These are phyloP conservation scores for Phialophora macrospora DNA, from an alignment of 2,329 filamentous ascomycete species.

Conservation along the genomic window DNA sequence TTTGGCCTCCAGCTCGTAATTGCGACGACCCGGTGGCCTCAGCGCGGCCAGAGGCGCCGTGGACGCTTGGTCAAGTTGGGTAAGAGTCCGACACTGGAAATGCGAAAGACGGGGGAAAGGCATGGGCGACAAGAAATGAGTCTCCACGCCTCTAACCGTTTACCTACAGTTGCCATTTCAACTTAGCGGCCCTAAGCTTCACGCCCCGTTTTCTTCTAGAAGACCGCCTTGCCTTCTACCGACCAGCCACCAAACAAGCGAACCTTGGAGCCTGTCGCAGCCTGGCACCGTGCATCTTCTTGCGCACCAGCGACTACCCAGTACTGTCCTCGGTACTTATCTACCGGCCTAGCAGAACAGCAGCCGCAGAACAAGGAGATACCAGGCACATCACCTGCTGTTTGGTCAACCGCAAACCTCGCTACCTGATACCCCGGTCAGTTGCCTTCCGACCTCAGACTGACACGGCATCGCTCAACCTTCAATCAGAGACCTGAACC, in stretches of 20 bases:
- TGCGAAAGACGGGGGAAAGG: constrained; percentile 18
- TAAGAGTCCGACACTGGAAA: constrained; percentile 1
- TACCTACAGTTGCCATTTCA: constrained; percentile 6
- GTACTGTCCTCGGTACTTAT: constrained; percentile 3
- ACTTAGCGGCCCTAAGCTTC: constrained; percentile 4
- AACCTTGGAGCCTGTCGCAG: constrained; percentile 3
- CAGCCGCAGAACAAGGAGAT: neutral
- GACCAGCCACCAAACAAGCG: constrained; percentile 20
- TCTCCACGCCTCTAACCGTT: constrained; percentile 18
- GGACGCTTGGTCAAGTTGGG: constrained; percentile 2
- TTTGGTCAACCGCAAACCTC: neutral
- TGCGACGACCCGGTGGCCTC: neutral
- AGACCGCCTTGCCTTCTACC: constrained; percentile 27
- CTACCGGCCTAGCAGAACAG: neutral
- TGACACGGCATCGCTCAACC: neutral
- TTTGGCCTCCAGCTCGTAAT: neutral
- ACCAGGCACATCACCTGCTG: neutral
- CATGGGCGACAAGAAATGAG: neutral
- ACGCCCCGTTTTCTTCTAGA: constrained; percentile 34
- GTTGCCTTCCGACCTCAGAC: constrained; percentile 8
- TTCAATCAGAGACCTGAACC: neutral
- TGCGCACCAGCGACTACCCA: neutral
- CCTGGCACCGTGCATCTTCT: neutral
- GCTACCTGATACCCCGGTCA: constrained; percentile 5
- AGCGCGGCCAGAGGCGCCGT: neutral